phyloP scores from a whole-genome alignment of 768 basidiomycete genomes.

The Auriscalpium microsporum region DNA sequence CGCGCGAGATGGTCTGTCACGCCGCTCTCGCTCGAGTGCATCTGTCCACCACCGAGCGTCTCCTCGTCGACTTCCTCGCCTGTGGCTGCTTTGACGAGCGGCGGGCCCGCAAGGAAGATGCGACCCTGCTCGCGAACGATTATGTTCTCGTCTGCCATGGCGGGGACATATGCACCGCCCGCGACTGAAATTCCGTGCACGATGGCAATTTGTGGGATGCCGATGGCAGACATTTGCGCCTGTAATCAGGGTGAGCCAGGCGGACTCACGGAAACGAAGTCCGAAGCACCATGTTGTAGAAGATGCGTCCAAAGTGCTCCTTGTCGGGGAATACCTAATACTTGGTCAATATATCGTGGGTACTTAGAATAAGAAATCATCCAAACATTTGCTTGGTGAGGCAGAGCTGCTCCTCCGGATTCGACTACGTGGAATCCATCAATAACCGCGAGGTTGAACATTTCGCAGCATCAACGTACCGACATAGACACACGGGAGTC shows the following conservation, averaged over 20 bases:
- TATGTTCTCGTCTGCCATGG: constrained; percentile 93
- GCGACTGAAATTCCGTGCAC: constrained; percentile 95
- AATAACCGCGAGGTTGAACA: constrained; percentile 3
- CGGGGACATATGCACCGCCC: constrained; percentile 90
- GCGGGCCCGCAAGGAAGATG: constrained; percentile 92
- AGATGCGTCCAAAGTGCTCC: constrained; percentile 93
- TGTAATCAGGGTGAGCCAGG: constrained; percentile 18
- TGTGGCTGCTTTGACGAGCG: constrained; percentile 89
- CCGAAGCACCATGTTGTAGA: constrained; percentile 81
- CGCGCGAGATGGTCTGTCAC: constrained; percentile 84
- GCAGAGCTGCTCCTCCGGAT: constrained; percentile 88
- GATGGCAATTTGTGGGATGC: constrained; percentile 85
- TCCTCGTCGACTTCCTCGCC: constrained; percentile 92
- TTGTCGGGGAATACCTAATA: constrained; percentile 80
- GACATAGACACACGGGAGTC: constrained; percentile 85
- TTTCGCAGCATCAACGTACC: constrained; percentile 39
- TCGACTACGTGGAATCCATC: constrained; percentile 49
- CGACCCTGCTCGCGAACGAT: constrained; percentile 87
- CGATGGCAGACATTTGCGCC: constrained; percentile 89
- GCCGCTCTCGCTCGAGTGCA: constrained; percentile 89
- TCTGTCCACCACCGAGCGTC: constrained; percentile 79
- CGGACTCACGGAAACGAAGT: no score
- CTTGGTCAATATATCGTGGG: neutral
- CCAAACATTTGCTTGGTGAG: constrained; percentile 76
- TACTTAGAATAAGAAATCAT: neutral